These are phyloP conservation scores for Kwoniella shivajii DNA, from an alignment of 1,284 basidiomycete genomes.

Conservation along the genomic window DNA sequence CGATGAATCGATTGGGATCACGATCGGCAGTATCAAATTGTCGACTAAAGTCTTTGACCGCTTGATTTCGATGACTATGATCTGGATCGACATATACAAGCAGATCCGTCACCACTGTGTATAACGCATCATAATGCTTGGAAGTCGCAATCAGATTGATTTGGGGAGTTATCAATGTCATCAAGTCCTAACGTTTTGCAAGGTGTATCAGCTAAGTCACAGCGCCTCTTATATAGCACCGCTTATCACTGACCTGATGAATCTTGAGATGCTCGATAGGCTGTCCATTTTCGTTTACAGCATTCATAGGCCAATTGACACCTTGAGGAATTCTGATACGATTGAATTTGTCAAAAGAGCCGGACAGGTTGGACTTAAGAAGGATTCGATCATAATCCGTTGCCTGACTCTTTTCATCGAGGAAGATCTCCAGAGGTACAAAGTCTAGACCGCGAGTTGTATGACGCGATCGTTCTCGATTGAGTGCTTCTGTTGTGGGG, in stretches of 20 bases:
- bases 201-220: background rate
- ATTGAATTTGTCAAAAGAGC: constrained; percentile 95
- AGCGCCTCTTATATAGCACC: too few relatives aligned
- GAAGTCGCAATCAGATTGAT: constrained; percentile 88
- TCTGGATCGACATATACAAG: constrained; percentile 85
- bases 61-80: constrained; percentile 72
- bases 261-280: constrained; percentile 70
- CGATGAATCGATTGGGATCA: constrained; percentile 65
- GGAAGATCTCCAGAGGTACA: constrained; percentile 85
- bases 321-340: constrained; percentile 76
- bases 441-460: constrained; percentile 53
- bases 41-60: constrained; percentile 81
- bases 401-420: constrained; percentile 80
- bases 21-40: constrained; percentile 86
- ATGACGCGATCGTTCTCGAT: constrained; percentile 24
- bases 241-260: constrained; percentile 65
- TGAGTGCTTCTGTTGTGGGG: constrained; percentile 58
- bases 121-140: constrained; percentile 82
- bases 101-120: constrained; percentile 83
- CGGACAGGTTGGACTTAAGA: constrained; percentile 80
- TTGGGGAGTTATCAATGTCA: constrained; percentile 77
- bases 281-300: constrained; percentile 51
- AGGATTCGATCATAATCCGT: constrained; percentile 85
- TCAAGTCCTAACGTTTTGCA: constrained; percentile 65
- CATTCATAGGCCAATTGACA: constrained; percentile 54